phyloP scores from a whole-genome alignment of 345 rosid genomes.

The Geranium brycei region DNA sequence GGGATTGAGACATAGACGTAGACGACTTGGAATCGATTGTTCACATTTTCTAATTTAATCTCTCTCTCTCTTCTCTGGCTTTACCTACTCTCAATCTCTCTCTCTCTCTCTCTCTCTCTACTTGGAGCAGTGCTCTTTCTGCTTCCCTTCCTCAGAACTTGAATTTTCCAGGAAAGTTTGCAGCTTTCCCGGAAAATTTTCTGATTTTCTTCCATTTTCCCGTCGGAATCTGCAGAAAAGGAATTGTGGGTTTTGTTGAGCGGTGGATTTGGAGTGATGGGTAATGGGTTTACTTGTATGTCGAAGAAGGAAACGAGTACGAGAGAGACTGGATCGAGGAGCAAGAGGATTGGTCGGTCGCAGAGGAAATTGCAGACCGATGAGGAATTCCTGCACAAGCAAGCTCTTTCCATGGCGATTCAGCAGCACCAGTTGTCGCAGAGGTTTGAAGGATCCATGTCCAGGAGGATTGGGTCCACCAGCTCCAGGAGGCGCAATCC shows the following conservation, averaged over 20 bases:
- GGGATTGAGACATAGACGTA: neutral
- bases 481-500: constrained; percentile 55
- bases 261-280: constrained; percentile 36
- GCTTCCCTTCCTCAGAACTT: neutral
- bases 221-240: neutral
- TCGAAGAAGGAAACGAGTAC: constrained; percentile 41
- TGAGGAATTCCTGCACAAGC: constrained; percentile 80
- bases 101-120: too few species aligned
- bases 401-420: constrained; percentile 88
- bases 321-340: constrained; percentile 48
- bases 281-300: constrained; percentile 65
- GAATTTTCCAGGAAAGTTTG: neutral
- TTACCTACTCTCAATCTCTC: too few species aligned
- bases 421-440: constrained; percentile 84
- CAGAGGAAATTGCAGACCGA: constrained; percentile 75
- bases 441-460: constrained; percentile 97
- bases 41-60: neutral
- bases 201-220: constrained; percentile 1
- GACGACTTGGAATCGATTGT: neutral
- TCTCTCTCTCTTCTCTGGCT: neutral
- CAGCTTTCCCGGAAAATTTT: neutral
- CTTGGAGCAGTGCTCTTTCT: neutral
- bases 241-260: neutral
- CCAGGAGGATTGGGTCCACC: constrained; percentile 72
- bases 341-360: constrained; percentile 69